Conservation (phyloP, 306 rosid species). For the Quercus aquifolioides region DNA sequence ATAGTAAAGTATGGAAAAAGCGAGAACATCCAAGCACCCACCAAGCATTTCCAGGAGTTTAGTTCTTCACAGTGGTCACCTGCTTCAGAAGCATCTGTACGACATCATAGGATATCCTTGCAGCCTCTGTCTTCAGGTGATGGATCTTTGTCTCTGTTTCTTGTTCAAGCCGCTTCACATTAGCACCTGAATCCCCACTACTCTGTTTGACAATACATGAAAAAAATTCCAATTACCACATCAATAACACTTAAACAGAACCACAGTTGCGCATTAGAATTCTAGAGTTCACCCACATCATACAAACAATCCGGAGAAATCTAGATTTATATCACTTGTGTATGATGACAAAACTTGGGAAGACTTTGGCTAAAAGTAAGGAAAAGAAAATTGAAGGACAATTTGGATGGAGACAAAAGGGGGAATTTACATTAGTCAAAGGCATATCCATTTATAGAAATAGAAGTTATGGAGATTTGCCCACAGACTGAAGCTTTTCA, state of each 20-base stretch:
- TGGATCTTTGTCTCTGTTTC: constrained; percentile 72
- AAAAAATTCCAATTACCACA: background rate
- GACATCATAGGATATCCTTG: constrained; percentile 66
- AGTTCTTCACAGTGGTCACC: constrained; percentile 68
- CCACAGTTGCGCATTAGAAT: background rate
- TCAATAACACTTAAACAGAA: no score
- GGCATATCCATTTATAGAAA: no score
- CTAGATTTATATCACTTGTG: no score
- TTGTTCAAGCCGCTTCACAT: constrained; percentile 78
- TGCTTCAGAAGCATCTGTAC: constrained; percentile 72
- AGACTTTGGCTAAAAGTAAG: no score
- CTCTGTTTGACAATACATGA: constrained; percentile 42
- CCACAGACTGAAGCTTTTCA: no score
- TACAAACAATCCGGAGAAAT: background rate
- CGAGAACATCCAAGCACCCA: background rate
- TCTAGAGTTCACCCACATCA: background rate
- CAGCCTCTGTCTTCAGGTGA: constrained; percentile 55
- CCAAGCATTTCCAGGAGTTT: constrained; percentile 15
- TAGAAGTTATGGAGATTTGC: no score
- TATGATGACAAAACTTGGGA: no score
- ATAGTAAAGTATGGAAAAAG: background rate
- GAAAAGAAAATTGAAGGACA: no score
- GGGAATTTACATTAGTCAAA: no score
- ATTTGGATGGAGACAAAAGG: no score
- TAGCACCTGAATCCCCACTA: constrained; percentile 92